Evolutionary conservation across 495 filamentous ascomycete genomes (phyloP), one percentile per base, ranked within the genome.

Genomic region (Clavariopsis aquatica): DNA sequence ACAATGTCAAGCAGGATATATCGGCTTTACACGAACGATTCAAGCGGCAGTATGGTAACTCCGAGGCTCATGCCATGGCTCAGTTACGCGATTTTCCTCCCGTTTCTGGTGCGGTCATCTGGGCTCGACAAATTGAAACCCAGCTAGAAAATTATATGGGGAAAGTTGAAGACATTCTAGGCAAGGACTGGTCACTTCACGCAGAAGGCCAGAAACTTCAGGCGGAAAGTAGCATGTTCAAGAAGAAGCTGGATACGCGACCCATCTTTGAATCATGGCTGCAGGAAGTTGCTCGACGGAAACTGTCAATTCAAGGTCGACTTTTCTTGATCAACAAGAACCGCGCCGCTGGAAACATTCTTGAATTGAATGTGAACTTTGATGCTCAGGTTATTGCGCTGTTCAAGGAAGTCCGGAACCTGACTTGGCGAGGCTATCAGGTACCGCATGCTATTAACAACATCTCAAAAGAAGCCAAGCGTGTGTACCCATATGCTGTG

Each of bases 361-460:
- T 96, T 36, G 93, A 98, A 74, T 82, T 99, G 17, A 84, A 82
- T 4, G 91, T 99, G 71, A 99, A 98, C 75, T 99, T 99, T 63
- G 93, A 99, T 76, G 86, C 90, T 9, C 93, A 98, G 71, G 89
- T 98, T 62, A 99, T 98, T 74, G 90, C 92, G 0, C 77, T 99
- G 29, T 99, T 98, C 81, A 99, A 99, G 72, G 94, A 99, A 78
- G 95, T 96, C n/a, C 86, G 94, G 26, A 98, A 98, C 70, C 81
- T 99, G 28, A 83, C 91, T 26, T 98, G 93, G 92, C 85, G 94
- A 49, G 92, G 89, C 70, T 98, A 89, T 74, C 86, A 88, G 56
- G 90, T 99, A 27, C 94, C 95, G 24, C 94, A 98, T 78, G 82
- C 88, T 1, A 88, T 99, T 71, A 96, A 87, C 81, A 98, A 91